These are phyloP conservation scores for Heteromeles arbutifolia DNA, from an alignment of 306 rosid species.

Conservation along the genomic window DNA sequence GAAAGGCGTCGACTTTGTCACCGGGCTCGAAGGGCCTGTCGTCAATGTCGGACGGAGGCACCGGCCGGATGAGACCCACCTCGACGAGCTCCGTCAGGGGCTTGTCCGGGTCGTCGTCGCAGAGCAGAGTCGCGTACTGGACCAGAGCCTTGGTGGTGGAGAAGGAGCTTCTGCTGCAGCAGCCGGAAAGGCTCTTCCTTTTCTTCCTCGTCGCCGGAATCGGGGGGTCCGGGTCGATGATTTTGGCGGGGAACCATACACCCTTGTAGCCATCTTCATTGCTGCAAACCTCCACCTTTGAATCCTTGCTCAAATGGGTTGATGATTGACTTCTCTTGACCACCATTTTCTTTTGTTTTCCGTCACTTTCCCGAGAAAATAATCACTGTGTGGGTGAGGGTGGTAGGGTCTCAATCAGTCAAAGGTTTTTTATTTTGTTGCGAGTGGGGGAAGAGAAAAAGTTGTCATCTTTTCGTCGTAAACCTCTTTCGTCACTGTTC, in stretches of 20 bases:
- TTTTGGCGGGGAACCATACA: background rate
- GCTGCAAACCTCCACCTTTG: background rate
- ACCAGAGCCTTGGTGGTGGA: background rate
- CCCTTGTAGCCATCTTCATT: background rate
- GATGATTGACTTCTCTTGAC: background rate
- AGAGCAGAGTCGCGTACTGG: background rate
- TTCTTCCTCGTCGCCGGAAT: background rate
- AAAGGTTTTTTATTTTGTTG: background rate
- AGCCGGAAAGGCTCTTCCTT: background rate
- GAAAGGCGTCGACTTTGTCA: constrained; percentile 12
- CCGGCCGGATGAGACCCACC: background rate
- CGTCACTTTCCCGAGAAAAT: background rate
- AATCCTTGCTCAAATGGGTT: background rate
- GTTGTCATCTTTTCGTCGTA: no score
- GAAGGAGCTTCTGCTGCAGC: background rate
- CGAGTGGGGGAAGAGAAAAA: no score
- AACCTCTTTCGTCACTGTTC: no score
- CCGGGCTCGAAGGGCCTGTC: background rate
- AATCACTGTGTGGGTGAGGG: background rate
- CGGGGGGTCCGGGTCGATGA: background rate
- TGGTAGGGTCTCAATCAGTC: background rate
- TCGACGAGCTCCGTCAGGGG: background rate
- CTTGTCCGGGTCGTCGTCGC: background rate
- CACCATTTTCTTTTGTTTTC: background rate
- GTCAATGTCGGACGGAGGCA: background rate